phyloP scores from a whole-genome alignment of 306 rosid genomes.

The Sindora glabra region DNA sequence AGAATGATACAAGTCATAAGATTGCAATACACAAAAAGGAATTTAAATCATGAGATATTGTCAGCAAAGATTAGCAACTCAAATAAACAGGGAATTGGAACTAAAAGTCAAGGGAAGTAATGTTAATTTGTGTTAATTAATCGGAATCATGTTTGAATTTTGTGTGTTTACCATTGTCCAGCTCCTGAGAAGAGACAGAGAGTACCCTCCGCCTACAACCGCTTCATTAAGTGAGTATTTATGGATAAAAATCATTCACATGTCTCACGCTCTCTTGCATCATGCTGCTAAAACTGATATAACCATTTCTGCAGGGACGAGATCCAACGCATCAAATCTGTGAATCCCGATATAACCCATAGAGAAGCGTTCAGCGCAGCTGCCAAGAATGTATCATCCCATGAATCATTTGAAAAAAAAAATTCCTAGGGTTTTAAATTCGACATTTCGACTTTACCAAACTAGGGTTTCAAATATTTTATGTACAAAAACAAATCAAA shows the following conservation, averaged over 20 bases:
- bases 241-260: not conserved
- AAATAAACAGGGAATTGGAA: not conserved
- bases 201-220: slow-evolving; percentile 99
- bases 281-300: slow-evolving; percentile 5
- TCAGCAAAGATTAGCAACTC: too few species aligned
- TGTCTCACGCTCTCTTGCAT: not conserved
- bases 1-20: too few species aligned
- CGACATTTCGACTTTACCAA: too few species aligned
- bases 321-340: slow-evolving; percentile 98
- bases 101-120: slow-evolving; percentile 21
- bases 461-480: slow-evolving; percentile 19
- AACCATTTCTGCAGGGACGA: slow-evolving; percentile 58
- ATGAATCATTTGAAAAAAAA: too few species aligned
- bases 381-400: slow-evolving; percentile 84
- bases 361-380: slow-evolving; percentile 99
- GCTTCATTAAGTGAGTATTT: slow-evolving; percentile 85
- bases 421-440: too few species aligned
- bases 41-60: slow-evolving; percentile 17
- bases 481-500: slow-evolving; percentile 4
- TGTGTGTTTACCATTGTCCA: slow-evolving; percentile 40
- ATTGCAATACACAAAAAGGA: too few species aligned
- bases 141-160: too few species aligned
- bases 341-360: slow-evolving; percentile 94
- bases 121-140: slow-evolving; percentile 20
- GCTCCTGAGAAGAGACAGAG: slow-evolving; percentile 99